phyloP scores from a whole-genome alignment of 805 yeast species.

The Saccharomycopsis fermentans region DNA sequence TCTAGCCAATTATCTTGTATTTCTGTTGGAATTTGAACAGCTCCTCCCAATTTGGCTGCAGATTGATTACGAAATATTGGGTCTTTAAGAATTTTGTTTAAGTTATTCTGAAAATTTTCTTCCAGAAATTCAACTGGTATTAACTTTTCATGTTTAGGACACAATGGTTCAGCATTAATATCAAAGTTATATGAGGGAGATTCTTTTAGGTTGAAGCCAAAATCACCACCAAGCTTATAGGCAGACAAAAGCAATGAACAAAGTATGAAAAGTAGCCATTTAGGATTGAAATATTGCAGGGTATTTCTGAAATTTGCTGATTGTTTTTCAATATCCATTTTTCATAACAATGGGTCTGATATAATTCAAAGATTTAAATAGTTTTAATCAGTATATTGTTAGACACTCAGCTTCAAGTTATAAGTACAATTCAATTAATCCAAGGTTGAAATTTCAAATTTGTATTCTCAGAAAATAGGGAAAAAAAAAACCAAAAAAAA shows the following conservation, averaged over 20 bases:
- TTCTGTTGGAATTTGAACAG: slow-evolving; percentile 57
- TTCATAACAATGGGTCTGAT: no score
- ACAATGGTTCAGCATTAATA: neutral
- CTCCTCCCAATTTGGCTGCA: slow-evolving; percentile 39
- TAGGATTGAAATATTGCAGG: neutral
- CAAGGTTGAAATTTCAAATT: no score
- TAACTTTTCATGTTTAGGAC: slow-evolving; percentile 10
- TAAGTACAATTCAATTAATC: no score
- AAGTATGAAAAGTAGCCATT: neutral
- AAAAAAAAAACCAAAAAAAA: no score
- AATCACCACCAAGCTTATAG: neutral
- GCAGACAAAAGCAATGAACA: neutral
- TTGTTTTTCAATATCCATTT: neutral
- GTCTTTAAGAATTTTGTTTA: slow-evolving; percentile 22
- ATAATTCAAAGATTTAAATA: no score
- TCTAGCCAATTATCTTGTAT: slow-evolving; percentile 37
- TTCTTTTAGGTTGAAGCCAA: neutral
- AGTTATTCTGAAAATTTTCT: slow-evolving; percentile 2
- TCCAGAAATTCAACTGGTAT: slow-evolving; percentile 3
- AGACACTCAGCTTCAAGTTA: no score
- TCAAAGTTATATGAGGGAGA: neutral
- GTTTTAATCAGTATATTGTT: no score
- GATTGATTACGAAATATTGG: slow-evolving; percentile 31
- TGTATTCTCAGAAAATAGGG: no score
- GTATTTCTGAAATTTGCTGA: neutral